A percentile compares a stretch with the other conserved stretches of the same genome.
Conservation (phyloP, 345 rosid species). For the Gossypium australe region DNA sequence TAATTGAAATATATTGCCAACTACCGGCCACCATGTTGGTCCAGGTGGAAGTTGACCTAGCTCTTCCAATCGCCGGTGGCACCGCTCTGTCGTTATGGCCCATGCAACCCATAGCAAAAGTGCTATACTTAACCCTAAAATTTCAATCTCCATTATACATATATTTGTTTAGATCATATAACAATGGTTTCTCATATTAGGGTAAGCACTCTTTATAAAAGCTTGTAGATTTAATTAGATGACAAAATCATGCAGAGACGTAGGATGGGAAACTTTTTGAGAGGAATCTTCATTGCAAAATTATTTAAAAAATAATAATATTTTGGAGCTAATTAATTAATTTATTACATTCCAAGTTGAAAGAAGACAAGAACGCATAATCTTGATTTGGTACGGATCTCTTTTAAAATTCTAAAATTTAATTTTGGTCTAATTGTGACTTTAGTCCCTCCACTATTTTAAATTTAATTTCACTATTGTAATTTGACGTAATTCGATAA, state of each 20-base stretch:
- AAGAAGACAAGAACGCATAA: neutral
- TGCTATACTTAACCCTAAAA: slow-evolving; percentile 25
- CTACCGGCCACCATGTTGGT: slow-evolving; percentile 55
- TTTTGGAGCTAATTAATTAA: no score
- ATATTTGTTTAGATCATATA: neutral
- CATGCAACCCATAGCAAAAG: slow-evolving; percentile 38
- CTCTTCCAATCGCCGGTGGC: slow-evolving; percentile 29
- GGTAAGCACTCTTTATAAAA: neutral
- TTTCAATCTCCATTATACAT: slow-evolving; percentile 25
- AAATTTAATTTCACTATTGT: no score
- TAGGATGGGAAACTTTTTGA: neutral
- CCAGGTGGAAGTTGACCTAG: slow-evolving; percentile 55
- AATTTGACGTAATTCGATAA: no score
- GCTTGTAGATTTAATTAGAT: neutral
- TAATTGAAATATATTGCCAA: slow-evolving; percentile 62
- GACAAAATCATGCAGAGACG: neutral
- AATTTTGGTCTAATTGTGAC: no score
- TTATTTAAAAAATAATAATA: neutral
- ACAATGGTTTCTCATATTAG: neutral
- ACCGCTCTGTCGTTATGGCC: slow-evolving; percentile 34
- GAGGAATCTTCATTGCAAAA: neutral
- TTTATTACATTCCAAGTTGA: neutral
- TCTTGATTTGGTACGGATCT: neutral
- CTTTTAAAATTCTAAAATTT: no score
- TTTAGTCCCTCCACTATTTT: no score